Conservation (phyloP, 2,329 filamentous ascomycete genomes). For the Knoxdaviesia capensis region DNA sequence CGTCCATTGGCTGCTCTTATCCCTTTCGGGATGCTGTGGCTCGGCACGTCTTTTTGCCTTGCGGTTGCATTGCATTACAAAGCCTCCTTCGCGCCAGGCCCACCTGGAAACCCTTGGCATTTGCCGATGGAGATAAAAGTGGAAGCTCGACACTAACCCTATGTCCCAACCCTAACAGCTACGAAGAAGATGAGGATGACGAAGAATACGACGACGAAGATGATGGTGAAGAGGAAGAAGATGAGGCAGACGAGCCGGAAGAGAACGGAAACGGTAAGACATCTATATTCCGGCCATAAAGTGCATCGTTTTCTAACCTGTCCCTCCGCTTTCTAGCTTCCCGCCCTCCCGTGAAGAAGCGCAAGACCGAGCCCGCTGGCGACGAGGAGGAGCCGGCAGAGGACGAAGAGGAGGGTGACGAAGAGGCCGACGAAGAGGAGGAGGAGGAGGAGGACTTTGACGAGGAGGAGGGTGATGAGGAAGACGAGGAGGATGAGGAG, state of each 20-base stretch:
- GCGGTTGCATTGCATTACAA: no score
- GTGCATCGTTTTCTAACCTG: slow-evolving; percentile 4
- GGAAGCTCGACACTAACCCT: no score
- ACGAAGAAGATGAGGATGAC: slow-evolving; percentile 19
- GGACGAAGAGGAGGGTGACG: slow-evolving; percentile 8
- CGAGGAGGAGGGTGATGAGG: slow-evolving; percentile 8
- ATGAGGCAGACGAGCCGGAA: slow-evolving; percentile 13
- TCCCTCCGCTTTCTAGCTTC: not conserved
- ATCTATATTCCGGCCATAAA: not conserved
- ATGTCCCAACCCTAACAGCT: slow-evolving; percentile 15
- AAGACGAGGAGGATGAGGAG: slow-evolving; percentile 6
- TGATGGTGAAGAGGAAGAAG: slow-evolving; percentile 16
- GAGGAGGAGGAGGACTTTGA: slow-evolving; percentile 10
- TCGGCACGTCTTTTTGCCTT: not conserved
- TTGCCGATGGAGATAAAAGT: not conserved
- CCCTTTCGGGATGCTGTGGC: not conserved
- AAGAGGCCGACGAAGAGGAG: slow-evolving; percentile 7
- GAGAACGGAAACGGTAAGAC: slow-evolving; percentile 15
- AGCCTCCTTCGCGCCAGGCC: no score
- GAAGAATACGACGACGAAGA: slow-evolving; percentile 20
- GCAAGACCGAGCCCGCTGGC: slow-evolving; percentile 20
- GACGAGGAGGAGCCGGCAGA: slow-evolving; percentile 12
- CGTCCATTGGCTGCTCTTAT: not conserved
- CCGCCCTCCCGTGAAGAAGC: slow-evolving; percentile 27
- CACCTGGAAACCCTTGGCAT: no score